phyloP scores from a whole-genome alignment of 2,329 filamentous ascomycete genomes.

The Neodidymelliopsis sp. region DNA sequence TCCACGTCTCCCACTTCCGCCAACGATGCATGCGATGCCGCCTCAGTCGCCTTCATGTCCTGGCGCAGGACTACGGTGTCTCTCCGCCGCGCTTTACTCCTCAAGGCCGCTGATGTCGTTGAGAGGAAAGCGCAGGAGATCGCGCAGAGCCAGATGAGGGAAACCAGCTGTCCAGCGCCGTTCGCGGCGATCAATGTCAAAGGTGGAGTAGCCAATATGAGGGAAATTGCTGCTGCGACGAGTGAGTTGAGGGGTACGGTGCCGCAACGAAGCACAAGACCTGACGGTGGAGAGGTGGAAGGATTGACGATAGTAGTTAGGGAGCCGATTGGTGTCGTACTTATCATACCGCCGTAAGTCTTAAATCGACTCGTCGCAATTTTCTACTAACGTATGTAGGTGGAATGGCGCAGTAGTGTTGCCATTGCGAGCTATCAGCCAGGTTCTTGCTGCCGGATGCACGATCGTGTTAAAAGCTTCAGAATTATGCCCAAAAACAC shows the following conservation, averaged over 20 bases:
- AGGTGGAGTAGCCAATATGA: constrained; percentile 50
- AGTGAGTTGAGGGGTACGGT: constrained; percentile 48
- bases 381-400: constrained; percentile 14
- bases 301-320: constrained; percentile 69
- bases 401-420: constrained; percentile 60
- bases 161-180: constrained; percentile 59
- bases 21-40: constrained; percentile 63
- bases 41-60: constrained; percentile 68
- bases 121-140: constrained; percentile 66
- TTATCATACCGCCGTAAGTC: constrained; percentile 77
- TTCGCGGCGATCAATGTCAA: constrained; percentile 49
- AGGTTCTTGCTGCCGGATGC: constrained; percentile 67
- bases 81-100: constrained; percentile 71
- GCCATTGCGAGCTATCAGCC: constrained; percentile 46
- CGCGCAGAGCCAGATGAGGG: constrained; percentile 62
- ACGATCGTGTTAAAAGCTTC: constrained; percentile 38
- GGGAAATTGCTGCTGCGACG: constrained; percentile 54
- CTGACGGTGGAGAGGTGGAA: constrained; percentile 54
- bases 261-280: constrained; percentile 52
- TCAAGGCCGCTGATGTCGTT: constrained; percentile 71
- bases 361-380: no score
- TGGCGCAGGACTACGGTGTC: constrained; percentile 71
- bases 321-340: constrained; percentile 78
- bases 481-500: constrained; percentile 36
- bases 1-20: constrained; percentile 63